Evolutionary conservation across 768 basidiomycete species (phyloP).

Genomic region (Leccinum barrowsii): DNA sequence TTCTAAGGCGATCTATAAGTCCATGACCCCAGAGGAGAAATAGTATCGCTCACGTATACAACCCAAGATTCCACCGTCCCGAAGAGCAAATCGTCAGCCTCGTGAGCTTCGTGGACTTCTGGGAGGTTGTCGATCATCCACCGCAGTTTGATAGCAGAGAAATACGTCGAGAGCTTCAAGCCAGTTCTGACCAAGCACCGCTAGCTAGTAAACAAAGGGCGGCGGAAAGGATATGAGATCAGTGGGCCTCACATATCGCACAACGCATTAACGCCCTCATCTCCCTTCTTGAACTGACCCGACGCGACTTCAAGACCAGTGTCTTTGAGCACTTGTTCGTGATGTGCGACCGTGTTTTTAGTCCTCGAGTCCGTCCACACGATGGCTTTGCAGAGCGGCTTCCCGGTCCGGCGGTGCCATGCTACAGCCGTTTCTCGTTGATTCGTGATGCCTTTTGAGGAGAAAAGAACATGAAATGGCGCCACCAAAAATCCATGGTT

Average conservation of each 20-base stretch:
- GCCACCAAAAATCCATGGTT: background rate
- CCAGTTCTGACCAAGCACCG: slow-evolving; percentile 59
- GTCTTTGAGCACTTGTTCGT: slow-evolving; percentile 64
- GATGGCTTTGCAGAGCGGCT: slow-evolving; percentile 83
- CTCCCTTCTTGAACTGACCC: slow-evolving; percentile 67
- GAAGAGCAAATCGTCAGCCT: slow-evolving; percentile 77
- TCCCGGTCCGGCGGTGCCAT: slow-evolving; percentile 89
- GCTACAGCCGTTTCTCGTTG: slow-evolving; percentile 95
- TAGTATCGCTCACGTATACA: slow-evolving; percentile 58
- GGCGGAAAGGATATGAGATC: background rate
- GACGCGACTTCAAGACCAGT: slow-evolving; percentile 69
- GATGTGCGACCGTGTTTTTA: slow-evolving; percentile 78
- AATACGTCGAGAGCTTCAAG: slow-evolving; percentile 94
- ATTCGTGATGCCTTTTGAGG: slow-evolving; percentile 78
- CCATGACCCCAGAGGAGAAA: slow-evolving; percentile 11
- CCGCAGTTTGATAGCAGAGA: slow-evolving; percentile 92
- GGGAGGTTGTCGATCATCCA: slow-evolving; percentile 94
- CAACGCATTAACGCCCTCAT: slow-evolving; percentile 62
- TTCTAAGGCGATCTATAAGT: slow-evolving; percentile 45
- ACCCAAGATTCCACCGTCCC: slow-evolving; percentile 99
- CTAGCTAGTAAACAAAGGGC: background rate
- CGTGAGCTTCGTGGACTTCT: slow-evolving; percentile 74
- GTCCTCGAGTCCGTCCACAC: slow-evolving; percentile 98
- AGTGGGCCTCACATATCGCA: slow-evolving; percentile 60
- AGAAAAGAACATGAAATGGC: slow-evolving; percentile 5